Evolutionary conservation across 2,329 filamentous ascomycete species (phyloP), one percentile per base, ranked within the genome.

Genomic region (Hortaea sp.): DNA sequence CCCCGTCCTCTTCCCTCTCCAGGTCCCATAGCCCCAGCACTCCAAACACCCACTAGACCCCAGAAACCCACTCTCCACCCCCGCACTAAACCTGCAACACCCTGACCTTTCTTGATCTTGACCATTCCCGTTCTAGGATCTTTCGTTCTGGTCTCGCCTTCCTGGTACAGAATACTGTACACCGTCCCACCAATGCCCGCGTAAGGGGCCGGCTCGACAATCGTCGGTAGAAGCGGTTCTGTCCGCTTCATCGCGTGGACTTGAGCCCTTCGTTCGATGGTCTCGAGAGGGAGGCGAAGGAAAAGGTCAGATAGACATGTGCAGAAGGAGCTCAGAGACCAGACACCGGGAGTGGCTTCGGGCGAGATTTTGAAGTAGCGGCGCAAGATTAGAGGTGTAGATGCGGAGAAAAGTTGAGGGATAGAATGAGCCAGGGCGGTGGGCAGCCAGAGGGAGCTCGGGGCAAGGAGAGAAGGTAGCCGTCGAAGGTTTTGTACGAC

Each of bases 381-480:
- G 55, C 89, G 86, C 38, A 97, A 78, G 49, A 95, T 75, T 3
- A 97, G 77, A 0, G 92, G 90, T 0, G 85, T 86, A 0, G 86
- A 88, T 30, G 88, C 79, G 1, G 82, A 85, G 56, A 97, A 77
- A 13, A 95, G 68, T 11, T 87, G 88, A 20, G 94, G 88, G 20
- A 97, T 69, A 45, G 87, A 85, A 70, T 95, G 84, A 42, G 95
- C 77, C 37, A 95, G 70, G 3, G 90, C 95, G n/a, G 88, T 88
- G 5, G 89, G 69, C 41, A 92, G 68, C 43, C 95, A 77, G 40
- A 79, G 68, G 1, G 82, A 68, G 4, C 85, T 78, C 62, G 85
- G 63, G 59, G 87, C 84, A 29, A 74, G 68, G 28, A 76, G 65
- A 1, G 84, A 88, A 1, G 89, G 88, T 7, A 97, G 77, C 30